Evolutionary conservation across 345 rosid genomes (phyloP), one percentile per base, ranked within the genome.

Genomic region (Aethionema arabicum): DNA sequence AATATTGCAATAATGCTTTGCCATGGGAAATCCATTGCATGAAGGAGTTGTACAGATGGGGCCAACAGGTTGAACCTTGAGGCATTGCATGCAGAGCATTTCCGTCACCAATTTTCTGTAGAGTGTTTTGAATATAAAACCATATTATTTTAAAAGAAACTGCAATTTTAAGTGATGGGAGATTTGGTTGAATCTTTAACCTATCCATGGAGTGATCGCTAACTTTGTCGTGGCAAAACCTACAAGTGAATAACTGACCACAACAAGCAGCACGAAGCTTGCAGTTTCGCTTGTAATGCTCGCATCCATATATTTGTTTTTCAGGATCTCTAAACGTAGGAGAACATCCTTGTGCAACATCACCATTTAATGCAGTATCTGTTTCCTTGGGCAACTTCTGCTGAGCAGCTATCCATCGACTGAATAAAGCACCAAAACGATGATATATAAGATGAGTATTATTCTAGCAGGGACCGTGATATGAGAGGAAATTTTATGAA

Each of bases 351-450:
- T 67, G 74, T 61, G 74, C 68, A 39, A 79, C 83, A 54, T 73
- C 72, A 27, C 82, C 92, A 70, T 76, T 75, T 30, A 74, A 63
- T 45, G 76, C 88, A 39, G 70, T 67, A 50, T 69, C 69, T 70
- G 75, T 56, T 65, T 69, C 65, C 61, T 88, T 86, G n/a, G 82
- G 79, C 7, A 72, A 73, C 74, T 88, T 88, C 72, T 88, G 96
- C 80, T 85, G 96, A 58, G 96, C 82, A 30, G 96, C 96, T 66
- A 88, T 82, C 95, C 88, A 88, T 62, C 90, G 90, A 74, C 93
- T 85, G 69, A 38, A 58, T 37, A 65, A 51, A 59, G 79, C 54
- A 66, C 13, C 38, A 61, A 47, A 48, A 36, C 49, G 40, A 9
- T 27, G 4, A 66, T 47, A 13, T n/a, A 39, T 38, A 47, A 41